phyloP scores from a whole-genome alignment of 2,329 filamentous ascomycete species.

The Pseudogymnoascus sp. region DNA sequence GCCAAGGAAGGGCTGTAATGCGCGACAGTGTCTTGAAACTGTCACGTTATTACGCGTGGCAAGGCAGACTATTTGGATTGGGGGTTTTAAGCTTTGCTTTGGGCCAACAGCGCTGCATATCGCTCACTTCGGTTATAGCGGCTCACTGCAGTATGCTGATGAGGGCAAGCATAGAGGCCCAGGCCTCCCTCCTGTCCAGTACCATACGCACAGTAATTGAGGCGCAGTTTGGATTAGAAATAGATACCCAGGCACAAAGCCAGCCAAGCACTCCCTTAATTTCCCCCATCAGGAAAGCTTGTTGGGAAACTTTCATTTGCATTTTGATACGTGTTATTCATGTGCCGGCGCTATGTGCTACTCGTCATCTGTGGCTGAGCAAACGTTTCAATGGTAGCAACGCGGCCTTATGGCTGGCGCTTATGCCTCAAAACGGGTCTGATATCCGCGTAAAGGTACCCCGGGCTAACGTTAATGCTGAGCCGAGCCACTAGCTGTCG shows the following conservation, averaged over 20 bases:
- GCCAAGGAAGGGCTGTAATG: conserved; percentile 51
- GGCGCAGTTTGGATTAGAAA: conserved; percentile 8
- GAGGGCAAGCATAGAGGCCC: not conserved
- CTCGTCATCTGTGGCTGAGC: conserved; percentile 7
- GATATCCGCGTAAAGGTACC: not conserved
- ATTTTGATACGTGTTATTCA: not conserved
- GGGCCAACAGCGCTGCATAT: not conserved
- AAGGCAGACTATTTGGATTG: not conserved
- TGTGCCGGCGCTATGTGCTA: not conserved
- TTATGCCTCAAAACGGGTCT: conserved; percentile 1
- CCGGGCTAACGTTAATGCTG: conserved; percentile 1
- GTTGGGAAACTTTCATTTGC: not conserved
- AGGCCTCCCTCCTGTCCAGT: not conserved
- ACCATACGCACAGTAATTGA: not conserved
- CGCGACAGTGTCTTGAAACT: not conserved
- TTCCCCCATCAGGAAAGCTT: not conserved
- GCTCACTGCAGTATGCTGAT: not conserved
- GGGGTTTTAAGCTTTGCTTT: not conserved
- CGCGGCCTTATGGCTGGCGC: not conserved
- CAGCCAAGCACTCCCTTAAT: conserved; percentile 7
- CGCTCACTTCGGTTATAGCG: not conserved
- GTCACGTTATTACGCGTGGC: conserved; percentile 7
- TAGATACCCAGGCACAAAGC: conserved; percentile 6
- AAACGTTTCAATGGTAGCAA: not conserved
- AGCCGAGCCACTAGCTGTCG: conserved; percentile 1